phyloP scores from a whole-genome alignment of 2,329 filamentous ascomycete species.

The Rosellinia necatrix region DNA sequence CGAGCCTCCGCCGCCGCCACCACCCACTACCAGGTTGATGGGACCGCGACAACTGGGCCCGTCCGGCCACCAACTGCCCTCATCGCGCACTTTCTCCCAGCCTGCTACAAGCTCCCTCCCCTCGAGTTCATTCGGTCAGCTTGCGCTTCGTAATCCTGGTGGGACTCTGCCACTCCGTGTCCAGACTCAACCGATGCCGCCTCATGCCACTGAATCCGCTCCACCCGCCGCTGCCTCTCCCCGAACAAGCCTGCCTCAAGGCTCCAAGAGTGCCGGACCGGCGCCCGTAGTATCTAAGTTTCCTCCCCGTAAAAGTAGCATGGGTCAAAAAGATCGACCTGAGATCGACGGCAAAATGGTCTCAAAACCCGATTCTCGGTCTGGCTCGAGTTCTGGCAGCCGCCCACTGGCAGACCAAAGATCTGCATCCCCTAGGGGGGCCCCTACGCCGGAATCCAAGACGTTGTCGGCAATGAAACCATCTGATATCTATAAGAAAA shows the following conservation, averaged over 20 bases:
- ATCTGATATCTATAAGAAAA: conserved; percentile 75
- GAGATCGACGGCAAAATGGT: conserved; percentile 28
- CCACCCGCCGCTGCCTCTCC: conserved; percentile 19
- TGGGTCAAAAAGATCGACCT: conserved; percentile 52
- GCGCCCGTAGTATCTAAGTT: conserved; percentile 49
- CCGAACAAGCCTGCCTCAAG: conserved; percentile 31
- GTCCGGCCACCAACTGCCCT: conserved; percentile 33
- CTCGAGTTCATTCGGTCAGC: conserved; percentile 29
- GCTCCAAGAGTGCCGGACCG: conserved; percentile 32
- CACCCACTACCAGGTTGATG: conserved; percentile 37
- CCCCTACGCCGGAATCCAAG: conserved; percentile 46
- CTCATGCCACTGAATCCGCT: conserved; percentile 6
- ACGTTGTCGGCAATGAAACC: conserved; percentile 70
- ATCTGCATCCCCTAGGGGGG: conserved; percentile 46
- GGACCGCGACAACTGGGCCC: conserved; percentile 50
- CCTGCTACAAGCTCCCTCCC: conserved; percentile 23
- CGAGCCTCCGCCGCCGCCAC: conserved; percentile 43
- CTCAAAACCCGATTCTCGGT: conserved; percentile 37
- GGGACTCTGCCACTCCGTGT: conserved; percentile 40
- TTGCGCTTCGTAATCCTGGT: conserved; percentile 32
- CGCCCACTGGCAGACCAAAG: conserved; percentile 44
- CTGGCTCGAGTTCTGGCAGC: conserved; percentile 36
- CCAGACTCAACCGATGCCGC: conserved; percentile 33
- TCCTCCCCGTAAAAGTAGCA: conserved; percentile 66
- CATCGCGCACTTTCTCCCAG: conserved; percentile 36